phyloP scores from a whole-genome alignment of 768 basidiomycete species.

The Pilatotrama ljubarskyi region DNA sequence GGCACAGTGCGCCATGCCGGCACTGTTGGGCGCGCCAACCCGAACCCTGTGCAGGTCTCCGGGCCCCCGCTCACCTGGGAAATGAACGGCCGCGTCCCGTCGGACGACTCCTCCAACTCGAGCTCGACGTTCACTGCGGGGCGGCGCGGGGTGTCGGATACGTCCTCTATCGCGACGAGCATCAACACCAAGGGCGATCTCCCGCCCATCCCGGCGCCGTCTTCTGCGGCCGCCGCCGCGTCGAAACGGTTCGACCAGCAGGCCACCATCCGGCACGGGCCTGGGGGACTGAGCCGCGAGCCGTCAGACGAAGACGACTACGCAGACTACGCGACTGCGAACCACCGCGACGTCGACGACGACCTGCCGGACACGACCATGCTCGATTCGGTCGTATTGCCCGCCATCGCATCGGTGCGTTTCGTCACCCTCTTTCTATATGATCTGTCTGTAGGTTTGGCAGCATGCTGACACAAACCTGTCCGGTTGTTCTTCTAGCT shows the following conservation, averaged over 20 bases:
- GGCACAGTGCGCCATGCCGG: conserved; percentile 86
- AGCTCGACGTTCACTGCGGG: conserved; percentile 31
- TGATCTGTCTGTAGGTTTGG: not conserved
- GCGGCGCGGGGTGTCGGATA: conserved; percentile 29
- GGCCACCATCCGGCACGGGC: conserved; percentile 53
- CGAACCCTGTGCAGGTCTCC: conserved; percentile 54
- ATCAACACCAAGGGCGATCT: conserved; percentile 57
- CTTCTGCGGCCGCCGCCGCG: conserved; percentile 28
- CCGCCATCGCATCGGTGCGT: conserved; percentile 93
- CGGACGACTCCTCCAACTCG: conserved; percentile 42
- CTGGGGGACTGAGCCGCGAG: conserved; percentile 39
- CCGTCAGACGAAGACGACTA: conserved; percentile 60
- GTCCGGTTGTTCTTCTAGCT: conserved; percentile 50
- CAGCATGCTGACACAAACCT: not conserved
- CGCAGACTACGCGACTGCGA: conserved; percentile 56
- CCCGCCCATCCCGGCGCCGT: conserved; percentile 49
- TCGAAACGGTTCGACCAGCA: conserved; percentile 50
- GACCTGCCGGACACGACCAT: conserved; percentile 81
- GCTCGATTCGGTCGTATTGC: conserved; percentile 92
- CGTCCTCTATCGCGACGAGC: conserved; percentile 39
- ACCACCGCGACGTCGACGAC: conserved; percentile 38
- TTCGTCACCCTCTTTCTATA: not conserved
- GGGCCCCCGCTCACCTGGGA: conserved; percentile 81
- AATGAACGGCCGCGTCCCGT: conserved; percentile 56
- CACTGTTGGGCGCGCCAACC: conserved; percentile 66